Percentiles rank a stretch among this genome's conserved stretches.
Evolutionary conservation across 495 filamentous ascomycete species (phyloP).

Genomic region (Penicillium arizonense): DNA sequence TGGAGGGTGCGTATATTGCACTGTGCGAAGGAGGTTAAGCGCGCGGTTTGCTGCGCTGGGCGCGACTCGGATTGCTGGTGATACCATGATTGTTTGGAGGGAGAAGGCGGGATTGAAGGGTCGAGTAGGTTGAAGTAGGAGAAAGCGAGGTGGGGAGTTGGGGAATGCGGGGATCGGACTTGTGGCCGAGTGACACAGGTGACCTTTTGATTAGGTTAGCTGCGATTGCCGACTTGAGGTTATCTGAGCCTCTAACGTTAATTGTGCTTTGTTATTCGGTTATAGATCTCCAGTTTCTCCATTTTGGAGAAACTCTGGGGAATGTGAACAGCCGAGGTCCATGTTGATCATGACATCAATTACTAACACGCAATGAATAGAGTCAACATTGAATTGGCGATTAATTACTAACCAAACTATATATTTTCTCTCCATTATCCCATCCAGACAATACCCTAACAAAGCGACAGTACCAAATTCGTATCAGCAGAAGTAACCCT

Average conservation of each 20-base stretch:
- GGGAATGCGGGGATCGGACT: slow-evolving; percentile 28
- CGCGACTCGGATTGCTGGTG: slow-evolving; percentile 57
- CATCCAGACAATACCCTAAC: slow-evolving; percentile 10
- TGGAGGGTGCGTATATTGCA: slow-evolving; percentile 88
- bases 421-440: not conserved
- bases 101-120: slow-evolving; percentile 8
- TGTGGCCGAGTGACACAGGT: slow-evolving; percentile 16
- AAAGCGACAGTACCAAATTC: slow-evolving; percentile 38
- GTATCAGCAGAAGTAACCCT: slow-evolving; percentile 29
- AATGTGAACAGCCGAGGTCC: slow-evolving; percentile 10
- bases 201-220: not conserved
- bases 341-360: slow-evolving; percentile 5
- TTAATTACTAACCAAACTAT: too few species aligned
- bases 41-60: slow-evolving; percentile 72
- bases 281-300: not conserved
- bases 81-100: slow-evolving; percentile 36
- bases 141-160: slow-evolving; percentile 13
- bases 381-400: too few species aligned
- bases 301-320: not conserved
- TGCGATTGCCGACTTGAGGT: too few species aligned
- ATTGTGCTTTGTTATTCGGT: not conserved
- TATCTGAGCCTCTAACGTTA: too few species aligned
- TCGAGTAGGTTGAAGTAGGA: slow-evolving; percentile 1
- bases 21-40: slow-evolving; percentile 76
- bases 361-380: too few species aligned